phyloP scores from a whole-genome alignment of 2,329 filamentous ascomycete genomes.

The Paecilomyces sp. region DNA sequence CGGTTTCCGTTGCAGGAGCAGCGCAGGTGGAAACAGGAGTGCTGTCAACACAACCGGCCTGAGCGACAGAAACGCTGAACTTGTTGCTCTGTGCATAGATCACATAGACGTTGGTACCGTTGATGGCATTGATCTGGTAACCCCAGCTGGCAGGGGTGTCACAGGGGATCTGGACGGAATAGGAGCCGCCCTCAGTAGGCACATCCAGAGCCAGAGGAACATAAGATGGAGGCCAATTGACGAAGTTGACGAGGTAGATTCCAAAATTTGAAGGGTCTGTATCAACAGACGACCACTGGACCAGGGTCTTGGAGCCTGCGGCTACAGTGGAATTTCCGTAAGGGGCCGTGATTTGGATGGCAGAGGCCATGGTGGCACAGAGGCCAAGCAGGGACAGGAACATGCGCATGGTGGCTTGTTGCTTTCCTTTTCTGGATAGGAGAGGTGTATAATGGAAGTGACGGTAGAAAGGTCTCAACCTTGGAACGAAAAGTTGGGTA shows the following conservation, averaged over 20 bases:
- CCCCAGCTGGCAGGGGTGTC: slow-evolving; percentile 27
- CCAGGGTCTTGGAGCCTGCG: slow-evolving; percentile 1
- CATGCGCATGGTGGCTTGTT: slow-evolving; percentile 1
- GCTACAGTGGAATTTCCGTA: neutral
- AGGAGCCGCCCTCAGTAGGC: slow-evolving; percentile 21
- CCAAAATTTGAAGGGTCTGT: slow-evolving; percentile 34
- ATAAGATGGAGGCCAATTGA: slow-evolving; percentile 38
- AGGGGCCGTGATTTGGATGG: neutral
- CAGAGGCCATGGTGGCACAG: neutral
- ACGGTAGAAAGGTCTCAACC: neutral
- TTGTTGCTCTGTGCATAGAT: slow-evolving; percentile 38
- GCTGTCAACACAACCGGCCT: slow-evolving; percentile 19
- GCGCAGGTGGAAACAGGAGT: slow-evolving; percentile 10
- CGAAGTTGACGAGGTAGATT: slow-evolving; percentile 40
- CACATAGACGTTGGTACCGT: slow-evolving; percentile 40
- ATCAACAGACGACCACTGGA: slow-evolving; percentile 34
- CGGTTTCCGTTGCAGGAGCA: slow-evolving; percentile 12
- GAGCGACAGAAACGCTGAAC: slow-evolving; percentile 23
- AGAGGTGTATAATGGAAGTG: neutral
- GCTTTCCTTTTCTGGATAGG: neutral
- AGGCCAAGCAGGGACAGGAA: neutral
- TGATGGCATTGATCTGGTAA: slow-evolving; percentile 41
- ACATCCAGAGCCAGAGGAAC: slow-evolving; percentile 29
- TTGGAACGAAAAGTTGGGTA: neutral
- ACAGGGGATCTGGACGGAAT: slow-evolving; percentile 34